Evolutionary conservation across 352 stramenopile genomes (phyloP), one percentile per base, ranked within the genome.

Genomic region (Blastocystis sp.): DNA sequence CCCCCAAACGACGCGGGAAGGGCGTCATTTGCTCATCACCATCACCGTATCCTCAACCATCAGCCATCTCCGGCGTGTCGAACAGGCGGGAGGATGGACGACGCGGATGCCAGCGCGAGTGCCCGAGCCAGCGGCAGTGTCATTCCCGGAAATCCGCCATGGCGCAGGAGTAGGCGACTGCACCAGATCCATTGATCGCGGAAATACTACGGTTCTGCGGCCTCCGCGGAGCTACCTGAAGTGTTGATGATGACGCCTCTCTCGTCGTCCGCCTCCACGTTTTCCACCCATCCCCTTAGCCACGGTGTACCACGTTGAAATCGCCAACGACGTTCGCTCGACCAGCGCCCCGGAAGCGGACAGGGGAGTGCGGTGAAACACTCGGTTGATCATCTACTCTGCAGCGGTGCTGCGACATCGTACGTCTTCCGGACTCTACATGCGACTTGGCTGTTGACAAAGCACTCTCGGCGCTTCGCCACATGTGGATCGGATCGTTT

Each of bases 211-310:
- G 23, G n/a, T 45, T 21, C 2, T 69, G 2, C 14, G 40, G 2
- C n/a, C 4, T 41, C 21, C 56, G 17, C 4, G 60, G 7, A 5
- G 60, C 11, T 59, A 84, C 74, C 74, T 84, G 74, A 84, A 0
- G 74, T 84, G 74, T 84, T 84, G 74, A 84, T 84, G 28, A 84
- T 84, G 34, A 84, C 56, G 2, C n/a, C 74, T 48, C 74, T 5
- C 17, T 84, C 74, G 3, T 43, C 60, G n/a, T 28, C 56, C 21
- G 5, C 11, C 38, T 28, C n/a, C 19, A 53, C 9, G 48, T 84
- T 84, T 28, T 2, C 21, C 7, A 53, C n/a, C 23, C 74, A 84
- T 84, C 5, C 14, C n/a, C 17, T 52, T 41, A 3, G 61, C 48
- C 10, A 69, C 52, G 74, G n/a, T 53, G 74, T 23, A 67, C 21